These are phyloP conservation scores for Sextonia rubra DNA, from an alignment of 164 flowering plant genomes.

Conservation along the genomic window DNA sequence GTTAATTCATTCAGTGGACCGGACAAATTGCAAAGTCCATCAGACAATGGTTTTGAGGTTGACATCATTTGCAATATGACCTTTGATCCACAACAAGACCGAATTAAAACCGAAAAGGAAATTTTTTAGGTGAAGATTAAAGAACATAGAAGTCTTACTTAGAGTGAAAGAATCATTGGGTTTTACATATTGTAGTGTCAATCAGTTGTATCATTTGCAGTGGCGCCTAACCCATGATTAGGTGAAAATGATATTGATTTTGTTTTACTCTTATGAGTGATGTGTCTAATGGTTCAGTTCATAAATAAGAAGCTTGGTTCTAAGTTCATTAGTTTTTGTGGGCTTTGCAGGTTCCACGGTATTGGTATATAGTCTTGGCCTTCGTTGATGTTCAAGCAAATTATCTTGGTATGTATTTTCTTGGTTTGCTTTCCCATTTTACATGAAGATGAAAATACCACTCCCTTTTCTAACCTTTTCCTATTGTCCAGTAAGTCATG, in stretches of 20 bases:
- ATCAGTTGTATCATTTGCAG: not conserved
- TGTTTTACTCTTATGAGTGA: not conserved
- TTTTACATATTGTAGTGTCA: too few relatives aligned
- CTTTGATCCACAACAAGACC: not conserved
- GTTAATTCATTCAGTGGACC: not conserved
- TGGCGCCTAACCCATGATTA: not conserved
- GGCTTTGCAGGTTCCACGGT: conserved; percentile 71
- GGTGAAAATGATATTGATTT: not conserved
- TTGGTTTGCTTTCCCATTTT: not conserved
- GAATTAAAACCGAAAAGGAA: not conserved
- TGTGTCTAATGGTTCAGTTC: not conserved
- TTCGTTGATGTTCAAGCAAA: conserved; percentile 78
- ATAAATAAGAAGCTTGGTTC: not conserved
- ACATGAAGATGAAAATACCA: too few relatives aligned
- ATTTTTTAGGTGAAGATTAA: too few relatives aligned
- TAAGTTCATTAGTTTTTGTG: not conserved
- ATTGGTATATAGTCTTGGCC: conserved; percentile 68
- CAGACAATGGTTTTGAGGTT: not conserved
- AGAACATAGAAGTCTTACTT: too few relatives aligned
- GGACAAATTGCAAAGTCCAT: not conserved
- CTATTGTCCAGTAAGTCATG: not conserved
- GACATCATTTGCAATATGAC: not conserved
- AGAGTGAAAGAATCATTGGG: too few relatives aligned
- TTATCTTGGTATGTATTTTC: conserved; percentile 51
- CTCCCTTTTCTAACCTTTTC: not conserved